Percentiles rank a stretch among this genome's conserved stretches.
These are phyloP conservation scores for Suillus subaureus DNA, from an alignment of 768 basidiomycete genomes.

Conservation along the genomic window DNA sequence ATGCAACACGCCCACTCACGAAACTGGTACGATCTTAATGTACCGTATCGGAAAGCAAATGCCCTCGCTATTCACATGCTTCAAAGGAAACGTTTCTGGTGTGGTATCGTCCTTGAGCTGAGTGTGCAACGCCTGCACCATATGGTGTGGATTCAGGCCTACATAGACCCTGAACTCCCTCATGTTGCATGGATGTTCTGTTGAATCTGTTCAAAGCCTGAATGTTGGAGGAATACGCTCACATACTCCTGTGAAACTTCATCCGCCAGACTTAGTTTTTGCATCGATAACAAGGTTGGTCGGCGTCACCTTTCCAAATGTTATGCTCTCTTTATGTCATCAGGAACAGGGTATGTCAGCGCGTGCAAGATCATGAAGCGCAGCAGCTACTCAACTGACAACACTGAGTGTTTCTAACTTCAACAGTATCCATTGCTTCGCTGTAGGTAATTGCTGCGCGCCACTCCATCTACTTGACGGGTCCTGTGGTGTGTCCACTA, in stretches of 20 bases:
- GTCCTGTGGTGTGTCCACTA: slow-evolving; percentile 63
- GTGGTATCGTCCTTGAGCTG: slow-evolving; percentile 65
- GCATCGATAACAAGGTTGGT: not conserved
- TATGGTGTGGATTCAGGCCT: slow-evolving; percentile 62
- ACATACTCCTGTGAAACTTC: slow-evolving; percentile 33
- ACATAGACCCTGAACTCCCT: slow-evolving; percentile 78
- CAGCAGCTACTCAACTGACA: slow-evolving; percentile 57
- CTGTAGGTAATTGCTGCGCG: slow-evolving; percentile 53
- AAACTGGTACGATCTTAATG: slow-evolving; percentile 75
- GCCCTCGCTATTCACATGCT: slow-evolving; percentile 56
- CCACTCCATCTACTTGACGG: slow-evolving; percentile 78
- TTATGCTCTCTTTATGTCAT: slow-evolving; percentile 57
- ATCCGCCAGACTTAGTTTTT: slow-evolving; percentile 2
- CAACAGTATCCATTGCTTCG: slow-evolving; percentile 73
- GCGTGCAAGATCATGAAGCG: not conserved
- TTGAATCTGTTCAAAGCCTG: slow-evolving; percentile 12
- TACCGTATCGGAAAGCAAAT: slow-evolving; percentile 65
- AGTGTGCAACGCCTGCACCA: slow-evolving; percentile 67
- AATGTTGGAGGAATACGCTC: not conserved
- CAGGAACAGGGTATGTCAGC: slow-evolving; percentile 16
- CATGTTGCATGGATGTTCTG: slow-evolving; percentile 85
- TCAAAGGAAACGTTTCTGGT: slow-evolving; percentile 64
- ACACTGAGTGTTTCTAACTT: slow-evolving; percentile 60
- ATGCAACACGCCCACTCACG: slow-evolving; percentile 48
- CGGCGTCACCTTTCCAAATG: slow-evolving; percentile 72